Percentiles rank a stretch among this genome's conserved stretches.
Evolutionary conservation across 441 rosid genomes (phyloP).

Genomic region (Biscutella auriculata): DNA sequence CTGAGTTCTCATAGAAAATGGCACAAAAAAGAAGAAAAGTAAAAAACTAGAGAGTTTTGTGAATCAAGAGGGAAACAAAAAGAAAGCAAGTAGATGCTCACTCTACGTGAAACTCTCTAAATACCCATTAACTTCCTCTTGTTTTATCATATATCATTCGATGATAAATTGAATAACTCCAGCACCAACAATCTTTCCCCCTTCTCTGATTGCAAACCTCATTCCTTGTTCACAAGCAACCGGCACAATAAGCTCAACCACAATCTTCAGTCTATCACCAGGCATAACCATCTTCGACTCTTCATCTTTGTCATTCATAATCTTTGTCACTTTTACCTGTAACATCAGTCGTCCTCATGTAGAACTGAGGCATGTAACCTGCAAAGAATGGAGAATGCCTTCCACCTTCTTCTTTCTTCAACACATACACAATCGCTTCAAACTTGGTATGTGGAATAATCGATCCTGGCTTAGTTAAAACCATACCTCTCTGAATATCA

Average conservation of each 20-base stretch:
- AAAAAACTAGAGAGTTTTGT: constrained; percentile 4
- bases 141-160: constrained; percentile 29
- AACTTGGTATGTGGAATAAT: constrained; percentile 78
- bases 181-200: constrained; percentile 94
- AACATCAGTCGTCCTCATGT: constrained; percentile 92
- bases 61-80: constrained; percentile 23
- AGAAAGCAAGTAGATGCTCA: constrained; percentile 25
- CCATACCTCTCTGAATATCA: constrained; percentile 94
- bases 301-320: constrained; percentile 86
- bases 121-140: not conserved
- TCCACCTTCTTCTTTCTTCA: constrained; percentile 98
- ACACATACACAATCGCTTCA: constrained; percentile 62
- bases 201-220: constrained; percentile 99
- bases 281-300: constrained; percentile 99
- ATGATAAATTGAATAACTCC: constrained; percentile 84
- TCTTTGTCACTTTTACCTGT: constrained; percentile 63
- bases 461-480: constrained; percentile 72
- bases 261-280: constrained; percentile 85
- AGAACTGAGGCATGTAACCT: constrained; percentile 86
- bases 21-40: not conserved
- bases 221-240: constrained; percentile 95
- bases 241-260: constrained; percentile 84
- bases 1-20: constrained; percentile 14
- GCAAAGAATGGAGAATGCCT: constrained; percentile 89
- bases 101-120: constrained; percentile 25